Base-by-base conservation (phyloP, 169 alveolate species). In the Plasmodium inui region DNA sequence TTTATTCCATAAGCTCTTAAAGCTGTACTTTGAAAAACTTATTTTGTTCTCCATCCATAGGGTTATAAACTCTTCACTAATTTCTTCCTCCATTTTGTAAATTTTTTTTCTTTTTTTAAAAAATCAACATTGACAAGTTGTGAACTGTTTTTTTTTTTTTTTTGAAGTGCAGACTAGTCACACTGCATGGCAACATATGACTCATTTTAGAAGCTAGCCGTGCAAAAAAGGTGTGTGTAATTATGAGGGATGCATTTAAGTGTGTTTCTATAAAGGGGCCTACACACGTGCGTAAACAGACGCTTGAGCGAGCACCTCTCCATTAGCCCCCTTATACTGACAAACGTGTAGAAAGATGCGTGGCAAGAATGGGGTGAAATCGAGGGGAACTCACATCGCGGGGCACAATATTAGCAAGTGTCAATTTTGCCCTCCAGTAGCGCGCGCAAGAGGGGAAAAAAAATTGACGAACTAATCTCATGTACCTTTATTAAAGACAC, bases 1-100 rank as follows among this genome's bases (percentile, higher is more conserved):
- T 61, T 79, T 50, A 10, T 89, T 89, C 94, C 94, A 89, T 41
- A 89, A 4, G 32, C 55, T 79, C 32, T 53, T 57, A n/a, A 89
- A 79, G 70, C 50, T 79, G 30, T 61, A 89, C 50, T 89, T 89
- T 5, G 90, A 89, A 26, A 89, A 89, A 79, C 89, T 79, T 79
- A 89, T 89, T 79, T 78, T 89, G 67, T 39, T 57, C 82, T 61
- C 78, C 50, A 89, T 44, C 94, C 94, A 89, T 55, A 26, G 41
- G 41, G 84, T 19, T 89, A 89, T 26, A 89, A 89, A 89, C 14
- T 46, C 82, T 79, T 89, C 90, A 37, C 89, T 80, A 10, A 89
- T 79, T 78, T 89, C 94, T 37, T 28, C 73, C 80, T 37, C 83
- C 55, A 39, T 74, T 74, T 39, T 74, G 37, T 19, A 14, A 17